Base-by-base conservation (phyloP, 176 grass and related monocot genomes). In the Oryza coarctata region DNA sequence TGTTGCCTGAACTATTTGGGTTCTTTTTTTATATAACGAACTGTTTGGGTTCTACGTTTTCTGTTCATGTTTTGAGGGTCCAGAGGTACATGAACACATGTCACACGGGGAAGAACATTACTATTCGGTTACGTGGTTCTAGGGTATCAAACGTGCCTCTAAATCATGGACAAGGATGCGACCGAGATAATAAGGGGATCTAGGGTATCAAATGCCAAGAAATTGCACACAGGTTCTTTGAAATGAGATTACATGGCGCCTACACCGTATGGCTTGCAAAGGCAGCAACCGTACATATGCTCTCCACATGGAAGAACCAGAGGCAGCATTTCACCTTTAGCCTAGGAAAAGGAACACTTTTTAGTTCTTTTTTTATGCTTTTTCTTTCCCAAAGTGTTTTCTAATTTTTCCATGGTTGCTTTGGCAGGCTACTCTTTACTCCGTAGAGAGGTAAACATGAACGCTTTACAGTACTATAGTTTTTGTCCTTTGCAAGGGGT, bases 71-170 rank as follows among this genome's bases (percentile, higher is more conserved):
- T 27, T 68, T 40, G 18, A 25, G 27, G 12, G 34, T 26, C 28
- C 73, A 77, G 78, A 82, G 83, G 73, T 89, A 72, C 83, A 89
- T 66, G 78, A 85, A 85, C 82, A 45, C 27, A 18, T 4, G 43
- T 63, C 61, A 11, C 68, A 70, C 69, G 87, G 81, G 75, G 30
- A 7, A 6, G 58, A 55, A 31, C 26, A 35, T 60, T 2, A 60
- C 20, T 25, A 60, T 60, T 23, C 55, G 9, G 55, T 15, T 15
- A 12, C 61, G 9, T 31, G 26, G 17, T 13, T 73, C 70, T 49
- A 57, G 29, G 29, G 50, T 15, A 12, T 1, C 55, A 26, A 60
- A 44, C 57, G 58, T 89, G 83, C 34, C 36, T 86, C 65, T 86
- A 31, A 34, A 86, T 89, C 71, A 7, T 66, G 43, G 73, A 77